Conservation (phyloP, 139 green algal species). For the Haematococcus lacustris region DNA sequence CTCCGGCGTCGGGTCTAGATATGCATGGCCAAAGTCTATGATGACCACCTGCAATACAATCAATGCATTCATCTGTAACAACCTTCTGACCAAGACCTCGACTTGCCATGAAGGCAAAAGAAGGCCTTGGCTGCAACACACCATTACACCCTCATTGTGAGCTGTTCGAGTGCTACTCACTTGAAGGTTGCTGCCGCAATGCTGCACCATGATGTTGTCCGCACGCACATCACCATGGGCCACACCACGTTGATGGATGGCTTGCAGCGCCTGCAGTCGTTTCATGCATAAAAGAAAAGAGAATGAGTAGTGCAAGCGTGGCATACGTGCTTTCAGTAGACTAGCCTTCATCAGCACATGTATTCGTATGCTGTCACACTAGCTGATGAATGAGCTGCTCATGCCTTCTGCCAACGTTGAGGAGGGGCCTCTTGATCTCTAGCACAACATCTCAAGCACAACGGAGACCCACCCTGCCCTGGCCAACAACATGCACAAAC, state of each 20-base stretch:
- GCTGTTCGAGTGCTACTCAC: no score
- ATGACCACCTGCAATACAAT: no score
- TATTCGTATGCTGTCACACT: not conserved
- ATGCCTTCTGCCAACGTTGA: not conserved
- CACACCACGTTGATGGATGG: conserved; percentile 1
- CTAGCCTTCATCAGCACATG: not conserved
- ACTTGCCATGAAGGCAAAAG: no score
- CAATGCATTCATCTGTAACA: not conserved
- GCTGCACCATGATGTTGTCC: conserved; percentile 4
- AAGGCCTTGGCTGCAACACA: not conserved
- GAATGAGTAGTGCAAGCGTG: not conserved
- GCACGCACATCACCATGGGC: conserved; percentile 3
- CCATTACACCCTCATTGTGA: not conserved
- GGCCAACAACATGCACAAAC: not conserved
- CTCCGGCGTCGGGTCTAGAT: not conserved
- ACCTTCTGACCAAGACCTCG: not conserved
- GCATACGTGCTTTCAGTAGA: not conserved
- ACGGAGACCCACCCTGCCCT: not conserved
- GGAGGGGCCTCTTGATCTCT: not conserved
- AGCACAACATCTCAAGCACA: not conserved
- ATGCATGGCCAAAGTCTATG: conserved; percentile 6
- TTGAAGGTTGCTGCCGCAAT: not conserved
- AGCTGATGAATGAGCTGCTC: not conserved
- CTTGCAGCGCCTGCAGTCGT: not conserved
- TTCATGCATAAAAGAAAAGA: not conserved